Conservation (phyloP, 1,284 basidiomycete species). For the Rhizoctonia solani region DNA sequence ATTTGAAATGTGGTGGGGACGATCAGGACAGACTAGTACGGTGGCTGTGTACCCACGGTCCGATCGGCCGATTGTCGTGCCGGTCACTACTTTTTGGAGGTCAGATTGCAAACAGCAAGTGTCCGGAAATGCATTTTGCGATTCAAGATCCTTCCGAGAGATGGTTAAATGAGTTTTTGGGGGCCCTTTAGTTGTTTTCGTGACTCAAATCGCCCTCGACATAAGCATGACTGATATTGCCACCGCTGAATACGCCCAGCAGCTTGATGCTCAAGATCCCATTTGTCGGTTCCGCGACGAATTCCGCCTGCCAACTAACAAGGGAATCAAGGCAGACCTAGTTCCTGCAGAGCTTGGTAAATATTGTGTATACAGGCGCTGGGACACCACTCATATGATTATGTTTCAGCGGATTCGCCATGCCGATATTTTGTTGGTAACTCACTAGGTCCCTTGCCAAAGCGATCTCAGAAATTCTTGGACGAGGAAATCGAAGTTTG, state of each 20-base stretch:
- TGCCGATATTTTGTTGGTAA: slow-evolving; percentile 95
- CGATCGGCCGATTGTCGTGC: background rate
- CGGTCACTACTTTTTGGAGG: too few species aligned
- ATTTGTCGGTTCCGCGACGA: slow-evolving; percentile 54
- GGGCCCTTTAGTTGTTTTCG: background rate
- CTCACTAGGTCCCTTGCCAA: slow-evolving; percentile 85
- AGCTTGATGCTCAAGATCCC: slow-evolving; percentile 37
- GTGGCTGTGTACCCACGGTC: background rate
- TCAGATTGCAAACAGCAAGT: too few species aligned
- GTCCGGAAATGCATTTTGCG: too few species aligned
- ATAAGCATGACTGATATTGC: slow-evolving; percentile 21
- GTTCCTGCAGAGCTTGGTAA: slow-evolving; percentile 49
- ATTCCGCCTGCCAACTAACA: slow-evolving; percentile 67
- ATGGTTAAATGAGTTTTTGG: slow-evolving; percentile 17
- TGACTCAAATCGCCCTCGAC: background rate
- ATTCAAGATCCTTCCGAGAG: slow-evolving; percentile 9
- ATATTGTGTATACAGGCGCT: background rate
- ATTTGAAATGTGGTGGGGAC: background rate
- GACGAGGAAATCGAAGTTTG: slow-evolving; percentile 89
- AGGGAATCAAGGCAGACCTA: slow-evolving; percentile 55
- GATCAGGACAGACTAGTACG: background rate
- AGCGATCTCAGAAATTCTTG: slow-evolving; percentile 70
- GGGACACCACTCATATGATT: background rate
- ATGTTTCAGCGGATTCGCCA: slow-evolving; percentile 52
- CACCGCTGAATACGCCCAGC: slow-evolving; percentile 15